Percentiles rank a stretch among this genome's conserved stretches.
Evolutionary conservation across 2,329 filamentous ascomycete genomes (phyloP).

Genomic region (Neocatenulostroma microsporum): DNA sequence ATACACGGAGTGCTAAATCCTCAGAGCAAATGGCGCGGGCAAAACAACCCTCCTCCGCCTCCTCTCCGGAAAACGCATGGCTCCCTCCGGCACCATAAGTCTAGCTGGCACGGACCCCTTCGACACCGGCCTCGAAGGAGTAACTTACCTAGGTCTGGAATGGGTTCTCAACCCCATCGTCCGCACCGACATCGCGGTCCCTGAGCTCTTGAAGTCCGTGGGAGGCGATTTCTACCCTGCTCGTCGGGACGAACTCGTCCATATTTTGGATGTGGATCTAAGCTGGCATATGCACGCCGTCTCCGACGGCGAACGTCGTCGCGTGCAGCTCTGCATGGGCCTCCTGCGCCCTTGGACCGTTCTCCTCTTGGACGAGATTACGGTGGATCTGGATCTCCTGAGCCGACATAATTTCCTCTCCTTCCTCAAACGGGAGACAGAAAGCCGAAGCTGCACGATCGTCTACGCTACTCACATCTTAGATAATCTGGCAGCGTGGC

Average conservation of each 20-base stretch:
- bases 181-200: slow-evolving; percentile 86
- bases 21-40: slow-evolving; percentile 77
- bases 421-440: slow-evolving; percentile 83
- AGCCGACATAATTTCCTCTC: slow-evolving; percentile 74
- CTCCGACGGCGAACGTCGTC: slow-evolving; percentile 79
- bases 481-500: slow-evolving; percentile 91
- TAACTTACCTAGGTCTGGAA: slow-evolving; percentile 94
- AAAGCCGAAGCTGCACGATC: slow-evolving; percentile 73
- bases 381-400: slow-evolving; percentile 87
- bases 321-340: slow-evolving; percentile 95
- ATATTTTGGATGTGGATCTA: slow-evolving; percentile 84
- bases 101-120: slow-evolving; percentile 87
- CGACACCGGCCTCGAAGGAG: slow-evolving; percentile 78
- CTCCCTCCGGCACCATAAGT: slow-evolving; percentile 64
- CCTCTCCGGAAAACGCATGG: slow-evolving; percentile 88
- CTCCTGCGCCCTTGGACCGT: slow-evolving; percentile 86
- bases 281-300: slow-evolving; percentile 95
- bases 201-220: slow-evolving; percentile 73
- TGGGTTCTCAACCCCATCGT: slow-evolving; percentile 98
- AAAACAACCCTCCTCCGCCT: slow-evolving; percentile 96
- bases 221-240: slow-evolving; percentile 77
- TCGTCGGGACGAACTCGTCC: slow-evolving; percentile 77
- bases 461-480: slow-evolving; percentile 97
- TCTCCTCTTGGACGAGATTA: slow-evolving; percentile 89
- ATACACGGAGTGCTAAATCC: slow-evolving; percentile 22